These are phyloP conservation scores for Podosphaera xanthii DNA, from an alignment of 2,329 filamentous ascomycete species.

Conservation along the genomic window DNA sequence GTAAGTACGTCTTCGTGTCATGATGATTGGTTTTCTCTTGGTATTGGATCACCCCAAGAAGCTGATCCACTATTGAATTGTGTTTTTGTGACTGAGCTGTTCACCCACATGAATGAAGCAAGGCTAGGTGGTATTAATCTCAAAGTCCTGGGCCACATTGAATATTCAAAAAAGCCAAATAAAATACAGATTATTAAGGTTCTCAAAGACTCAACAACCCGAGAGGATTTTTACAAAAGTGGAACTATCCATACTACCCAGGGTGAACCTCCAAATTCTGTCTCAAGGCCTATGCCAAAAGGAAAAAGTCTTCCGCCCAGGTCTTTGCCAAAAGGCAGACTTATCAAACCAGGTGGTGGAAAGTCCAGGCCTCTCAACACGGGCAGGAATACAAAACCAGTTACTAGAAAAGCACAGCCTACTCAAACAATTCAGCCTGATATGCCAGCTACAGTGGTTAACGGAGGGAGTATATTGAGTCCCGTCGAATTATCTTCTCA, in stretches of 20 bases:
- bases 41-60: conserved; percentile 74
- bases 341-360: conserved; percentile 78
- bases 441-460: conserved; percentile 2
- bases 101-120: conserved; percentile 66
- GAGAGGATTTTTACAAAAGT: conserved; percentile 81
- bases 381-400: conserved; percentile 15
- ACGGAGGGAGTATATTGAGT: conserved; percentile 1
- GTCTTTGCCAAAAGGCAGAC: conserved; percentile 79
- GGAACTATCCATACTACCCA: conserved; percentile 66
- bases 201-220: conserved; percentile 58
- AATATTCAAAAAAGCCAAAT: conserved; percentile 94
- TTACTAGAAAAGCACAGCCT: conserved; percentile 7
- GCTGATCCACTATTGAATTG: conserved; percentile 86
- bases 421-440: background rate
- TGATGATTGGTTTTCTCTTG: conserved; percentile 93
- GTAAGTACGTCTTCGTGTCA: conserved; percentile 58
- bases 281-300: conserved; percentile 66
- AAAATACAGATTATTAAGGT: conserved; percentile 80
- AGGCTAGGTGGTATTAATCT: conserved; percentile 59
- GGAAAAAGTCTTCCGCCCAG: conserved; percentile 68
- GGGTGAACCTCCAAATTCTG: conserved; percentile 64
- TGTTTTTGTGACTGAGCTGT: conserved; percentile 89
- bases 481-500: background rate
- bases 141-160: conserved; percentile 63
- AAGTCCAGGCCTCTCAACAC: conserved; percentile 42